Base-by-base conservation (phyloP, 495 filamentous ascomycete genomes). In the Endocarpon pusillum region DNA sequence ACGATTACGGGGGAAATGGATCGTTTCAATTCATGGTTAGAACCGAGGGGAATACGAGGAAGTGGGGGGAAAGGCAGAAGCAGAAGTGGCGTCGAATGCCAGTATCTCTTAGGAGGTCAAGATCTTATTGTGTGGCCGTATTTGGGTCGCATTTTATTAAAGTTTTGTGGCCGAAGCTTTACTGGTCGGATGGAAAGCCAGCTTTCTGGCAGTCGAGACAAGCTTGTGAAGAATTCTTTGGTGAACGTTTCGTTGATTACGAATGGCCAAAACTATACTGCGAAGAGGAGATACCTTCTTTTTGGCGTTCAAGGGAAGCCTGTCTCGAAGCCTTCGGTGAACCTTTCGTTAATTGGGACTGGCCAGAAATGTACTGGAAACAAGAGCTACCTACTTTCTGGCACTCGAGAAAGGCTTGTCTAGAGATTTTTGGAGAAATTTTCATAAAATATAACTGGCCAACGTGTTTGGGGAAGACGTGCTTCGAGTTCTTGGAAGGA, bases 251-350 rank as follows among this genome's bases (percentile, higher is more conserved):
- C 19, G 28, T 31, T n/a, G 19, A 14, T 5, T 5, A 14, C 4
- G 28, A 5, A 5, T 31, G 28, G 28, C 28, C 28, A 4, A 5
- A 31, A 14, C 28, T 5, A 7, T 31, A 31, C 12, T 31, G 28
- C 12, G 28, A 5, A 14, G 12, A 31, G 4, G 12, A 31, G 12
- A 4, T 5, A 5, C 28, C 28, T 14, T 17, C 5, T 15, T 31
- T 31, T 17, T 31, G 28, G 28, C 28, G 28, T 31, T 31, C 28
- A 14, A 31, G 19, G 28, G 5, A 31, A 17, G 19, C 7, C 14
- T 31, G 28, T 14, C 5, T 5, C 12, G 28, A 31, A 5, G 5
- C 19, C 12, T 31, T 31, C 12, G 28, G 28, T n/a, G 12, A 5
- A 14, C 28, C 12, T 5, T 31, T 31, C 28, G 12, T 31, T 5